Evolutionary conservation across 2,329 filamentous ascomycete genomes (phyloP), one percentile per base, ranked within the genome.

Genomic region (Botrytis porri): DNA sequence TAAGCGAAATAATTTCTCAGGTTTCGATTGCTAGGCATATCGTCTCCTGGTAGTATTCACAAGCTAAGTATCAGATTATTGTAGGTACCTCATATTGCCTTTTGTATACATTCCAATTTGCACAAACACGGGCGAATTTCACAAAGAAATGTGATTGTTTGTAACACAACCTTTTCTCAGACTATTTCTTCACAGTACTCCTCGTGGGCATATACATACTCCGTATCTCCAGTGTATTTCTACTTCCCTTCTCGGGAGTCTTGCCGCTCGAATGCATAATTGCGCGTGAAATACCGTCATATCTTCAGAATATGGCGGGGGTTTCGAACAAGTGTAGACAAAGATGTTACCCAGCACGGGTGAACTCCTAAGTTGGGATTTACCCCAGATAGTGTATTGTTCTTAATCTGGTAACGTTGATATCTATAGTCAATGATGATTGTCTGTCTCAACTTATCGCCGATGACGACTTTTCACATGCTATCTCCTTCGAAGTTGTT

Each of bases 141-240:
- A 14, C 29, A 29, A 48, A 37, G 20, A n/a, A 7, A 25, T 37
- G 25, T 10, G 29, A 51, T 18, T 41, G 12, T 43, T 35, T 41
- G 16, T 12, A 41, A 32, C 48, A 32, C n/a, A 57, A 43, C 37
- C 16, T 16, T 67, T 32, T 32, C 25, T 69, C 37, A 41, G 32
- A 25, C 35, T 32, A 14, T 57, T 29, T 29, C 35, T 67, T 67
- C 48, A 57, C n/a, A 18, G 9, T 29, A 41, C 65, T 32, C 18
- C 35, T 54, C 35, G 39, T 57, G 29, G 25, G 10, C 10, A 54
- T 67, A 12, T 67, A n/a, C 48, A 67, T 41, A 67, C 65, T 67
- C 48, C 65, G 25, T 57, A 57, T 67, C 65, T 67, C 65, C 48
- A 67, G 39, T 57, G n/a, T 25, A n/a, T 25, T 41, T 67, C 16